These are phyloP conservation scores for Boehmeria nivea DNA, from an alignment of 306 rosid genomes.

Conservation along the genomic window DNA sequence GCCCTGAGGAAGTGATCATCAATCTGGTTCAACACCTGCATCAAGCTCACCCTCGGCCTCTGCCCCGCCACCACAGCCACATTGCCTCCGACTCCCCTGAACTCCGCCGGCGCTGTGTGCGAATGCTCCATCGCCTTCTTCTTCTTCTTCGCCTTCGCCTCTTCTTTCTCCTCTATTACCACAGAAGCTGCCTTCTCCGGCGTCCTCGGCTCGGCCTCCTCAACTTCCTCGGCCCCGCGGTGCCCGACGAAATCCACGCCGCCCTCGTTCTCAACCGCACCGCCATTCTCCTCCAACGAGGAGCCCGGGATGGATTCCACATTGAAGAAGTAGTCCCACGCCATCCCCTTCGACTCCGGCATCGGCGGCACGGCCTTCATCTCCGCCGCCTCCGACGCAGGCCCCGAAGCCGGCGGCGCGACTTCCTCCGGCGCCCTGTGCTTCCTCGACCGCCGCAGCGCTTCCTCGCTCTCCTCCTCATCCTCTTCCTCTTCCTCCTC, in stretches of 20 bases:
- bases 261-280: constrained; percentile 25
- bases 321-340: constrained; percentile 82
- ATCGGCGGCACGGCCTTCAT: constrained; percentile 45
- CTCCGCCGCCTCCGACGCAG: constrained; percentile 37
- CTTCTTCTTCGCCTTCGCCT: constrained; percentile 25
- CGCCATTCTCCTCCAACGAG: constrained; percentile 39
- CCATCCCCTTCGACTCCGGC: constrained; percentile 63
- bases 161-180: constrained; percentile 25
- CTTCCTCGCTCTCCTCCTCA: constrained; percentile 10
- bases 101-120: constrained; percentile 61
- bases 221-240: constrained; percentile 17
- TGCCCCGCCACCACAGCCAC: constrained; percentile 19
- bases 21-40: constrained; percentile 46
- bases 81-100: constrained; percentile 40
- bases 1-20: constrained; percentile 72
- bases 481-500: constrained; percentile 42
- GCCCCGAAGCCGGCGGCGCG: constrained; percentile 7
- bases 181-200: constrained; percentile 50
- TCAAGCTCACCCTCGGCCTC: constrained; percentile 34
- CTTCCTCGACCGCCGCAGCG: constrained; percentile 17
- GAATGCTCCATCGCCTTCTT: constrained; percentile 52
- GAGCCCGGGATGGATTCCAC: constrained; percentile 52
- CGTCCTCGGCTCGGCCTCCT: constrained; percentile 55
- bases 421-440: constrained; percentile 16
- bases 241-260: constrained; percentile 19